These are phyloP conservation scores for Arachnopeziza araneosa DNA, from an alignment of 2,329 filamentous ascomycete genomes.

Conservation along the genomic window DNA sequence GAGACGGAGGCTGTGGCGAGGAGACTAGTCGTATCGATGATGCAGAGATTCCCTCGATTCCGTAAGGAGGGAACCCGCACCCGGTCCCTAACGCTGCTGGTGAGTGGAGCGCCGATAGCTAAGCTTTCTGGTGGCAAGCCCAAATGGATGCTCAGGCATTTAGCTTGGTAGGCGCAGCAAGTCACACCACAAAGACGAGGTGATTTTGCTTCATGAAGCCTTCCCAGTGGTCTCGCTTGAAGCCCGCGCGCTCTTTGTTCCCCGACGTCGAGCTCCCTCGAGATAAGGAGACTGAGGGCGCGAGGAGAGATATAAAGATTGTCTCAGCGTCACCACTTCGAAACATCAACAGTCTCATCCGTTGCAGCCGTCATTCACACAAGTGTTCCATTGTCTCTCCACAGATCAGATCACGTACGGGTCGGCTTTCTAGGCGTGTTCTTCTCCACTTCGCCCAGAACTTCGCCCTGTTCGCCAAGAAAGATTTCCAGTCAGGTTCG, in stretches of 20 bases:
- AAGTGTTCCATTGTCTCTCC: background rate
- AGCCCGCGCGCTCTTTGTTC: background rate
- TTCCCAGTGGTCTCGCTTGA: background rate
- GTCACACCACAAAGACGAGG: slow-evolving; percentile 1
- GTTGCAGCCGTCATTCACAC: background rate
- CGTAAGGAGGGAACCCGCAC: background rate
- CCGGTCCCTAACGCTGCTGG: background rate
- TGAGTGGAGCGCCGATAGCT: background rate
- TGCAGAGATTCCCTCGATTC: background rate
- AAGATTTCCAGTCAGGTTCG: background rate
- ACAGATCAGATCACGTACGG: background rate
- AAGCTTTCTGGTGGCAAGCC: background rate
- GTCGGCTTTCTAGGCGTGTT: background rate
- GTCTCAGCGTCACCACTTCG: background rate
- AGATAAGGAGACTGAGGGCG: background rate
- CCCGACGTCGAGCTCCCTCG: too few relatives aligned
- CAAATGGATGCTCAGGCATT: background rate
- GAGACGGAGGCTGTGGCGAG: slow-evolving; percentile 10
- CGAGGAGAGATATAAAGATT: background rate
- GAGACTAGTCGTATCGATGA: background rate
- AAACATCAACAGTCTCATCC: background rate
- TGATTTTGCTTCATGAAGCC: slow-evolving; percentile 3
- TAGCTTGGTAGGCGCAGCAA: slow-evolving; percentile 2
- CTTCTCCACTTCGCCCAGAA: background rate
- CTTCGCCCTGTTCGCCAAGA: background rate